Evolutionary conservation across 2,329 filamentous ascomycete species (phyloP), one percentile per base, ranked within the genome.

Genomic region (Alternaria sp.): DNA sequence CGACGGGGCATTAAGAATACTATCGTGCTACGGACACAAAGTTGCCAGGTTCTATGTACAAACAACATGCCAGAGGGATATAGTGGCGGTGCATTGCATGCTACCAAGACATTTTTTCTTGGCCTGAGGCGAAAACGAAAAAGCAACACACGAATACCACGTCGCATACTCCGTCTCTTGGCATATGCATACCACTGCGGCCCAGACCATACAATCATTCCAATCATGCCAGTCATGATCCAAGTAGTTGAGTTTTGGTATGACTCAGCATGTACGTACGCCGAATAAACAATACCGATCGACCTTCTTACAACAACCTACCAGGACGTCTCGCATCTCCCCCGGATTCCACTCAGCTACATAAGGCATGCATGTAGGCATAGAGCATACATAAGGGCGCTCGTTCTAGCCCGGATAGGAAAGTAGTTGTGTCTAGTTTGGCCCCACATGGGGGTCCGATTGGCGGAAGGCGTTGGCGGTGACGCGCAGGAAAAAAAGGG

Each of bases 401-500:
- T 2, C 20, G 14, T 8, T 20, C 46, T 57, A 57, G 34, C 48
- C 48, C 1, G 38, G 10, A 41, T 32, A 44, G 46, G 55, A 43
- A 57, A 38, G 55, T 38, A 20, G 22, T n/a, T 16, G 22, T 28
- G 38, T 30, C 30, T 45, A 57, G 46, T 45, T 16, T 18, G 50
- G 38, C 55, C 48, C 9, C 40, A 50, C 43, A 50, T 45, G 28
- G 22, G 11, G 16, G 46, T 52, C 27, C 54, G 38, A 52, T 57
- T 44, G 20, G 46, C 8, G 18, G 20, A 20, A 12, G 20, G 28
- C 55, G 32, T 30, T 45, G 40, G 55, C 54, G 53, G 53, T 55
- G 46, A 57, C 46, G 54, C 55, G 55, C 27, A 28, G 38, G 38
- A 57, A 57, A 57, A 57, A 57, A 54, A 48, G 48, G 55, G 38